Evolutionary conservation across 495 filamentous ascomycete species (phyloP).

Genomic region (Penicillium manginii): DNA sequence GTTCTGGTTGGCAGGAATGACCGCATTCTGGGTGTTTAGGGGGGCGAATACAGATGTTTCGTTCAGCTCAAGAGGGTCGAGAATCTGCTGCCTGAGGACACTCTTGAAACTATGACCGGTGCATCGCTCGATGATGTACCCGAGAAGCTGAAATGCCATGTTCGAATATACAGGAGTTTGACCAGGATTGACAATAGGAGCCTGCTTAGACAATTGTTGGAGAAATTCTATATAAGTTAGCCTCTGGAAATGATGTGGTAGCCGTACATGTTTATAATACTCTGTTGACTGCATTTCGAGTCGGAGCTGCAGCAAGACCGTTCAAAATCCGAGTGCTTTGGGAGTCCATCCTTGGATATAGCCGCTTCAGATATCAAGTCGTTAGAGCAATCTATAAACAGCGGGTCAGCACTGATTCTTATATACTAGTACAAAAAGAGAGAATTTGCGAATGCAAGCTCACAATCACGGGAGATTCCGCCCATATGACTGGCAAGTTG

Average conservation of each 20-base stretch:
- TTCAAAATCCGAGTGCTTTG: not conserved
- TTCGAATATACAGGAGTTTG: constrained; percentile 62
- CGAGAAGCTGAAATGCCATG: constrained; percentile 56
- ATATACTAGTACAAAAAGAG: no score
- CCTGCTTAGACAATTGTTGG: not conserved
- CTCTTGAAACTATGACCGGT: constrained; percentile 43
- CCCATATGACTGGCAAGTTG: constrained; percentile 45
- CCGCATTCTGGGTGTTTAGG: constrained; percentile 32
- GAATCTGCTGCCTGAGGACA: constrained; percentile 43
- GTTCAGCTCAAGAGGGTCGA: constrained; percentile 45
- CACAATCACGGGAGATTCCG: constrained; percentile 44
- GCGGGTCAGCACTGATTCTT: no score
- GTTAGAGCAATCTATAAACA: constrained; percentile 7
- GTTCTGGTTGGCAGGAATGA: constrained; percentile 43
- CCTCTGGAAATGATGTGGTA: not conserved
- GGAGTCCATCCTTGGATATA: not conserved
- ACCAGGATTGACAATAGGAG: constrained; percentile 12
- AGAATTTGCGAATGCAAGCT: constrained; percentile 14
- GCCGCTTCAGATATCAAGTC: not conserved
- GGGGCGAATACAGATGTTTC: constrained; percentile 44
- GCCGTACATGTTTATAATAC: not conserved
- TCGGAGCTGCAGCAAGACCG: constrained; percentile 12
- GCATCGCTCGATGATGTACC: constrained; percentile 57
- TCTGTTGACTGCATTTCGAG: constrained; percentile 13
- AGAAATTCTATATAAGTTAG: constrained; percentile 14